Evolutionary conservation across 768 basidiomycete genomes (phyloP), one percentile per base, ranked within the genome.

Genomic region (Collybiopsis luxurians): DNA sequence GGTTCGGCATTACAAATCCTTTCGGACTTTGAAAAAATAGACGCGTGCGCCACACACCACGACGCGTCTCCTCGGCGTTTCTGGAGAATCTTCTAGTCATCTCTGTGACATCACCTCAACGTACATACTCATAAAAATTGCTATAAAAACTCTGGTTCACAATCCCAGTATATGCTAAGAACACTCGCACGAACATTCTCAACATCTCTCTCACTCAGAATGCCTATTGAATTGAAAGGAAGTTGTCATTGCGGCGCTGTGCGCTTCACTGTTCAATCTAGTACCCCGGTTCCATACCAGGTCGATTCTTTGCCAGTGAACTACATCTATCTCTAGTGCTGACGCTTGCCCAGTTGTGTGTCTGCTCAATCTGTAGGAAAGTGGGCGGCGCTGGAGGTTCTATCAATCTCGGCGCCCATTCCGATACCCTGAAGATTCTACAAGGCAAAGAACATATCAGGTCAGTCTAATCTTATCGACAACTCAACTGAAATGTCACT

Each of bases 361-460:
- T 82, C 4, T 88, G 86, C 64, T 86, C 84, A 28, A 86, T 87
- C 59, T 88, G 86, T 63, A 80, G 86, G 56, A 88, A 88, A 66
- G 83, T 86, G 9, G 85, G 85, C 34, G 86, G 86, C 13, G 71
- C 11, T 31, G 84, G 85, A 12, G 86, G 86, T 0, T 82, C 84
- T 2, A 78, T 87, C 65, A 87, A 87, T 59, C 78, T 88, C n/a
- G 81, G 84, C 19, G 86, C 77, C 1, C 69, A 79, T 45, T 72
- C 71, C 13, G 66, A 81, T 0, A 82, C 81, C 0, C 69, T 88
- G 47, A 69, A 79, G 40, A 64, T 87, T 40, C 73, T 79, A 51
- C 60, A 70, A 30, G 86, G 85, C 1, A 73, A 81, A 51, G 81
- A 82, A 56, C 63, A 81, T 57, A 68, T 87, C 48, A 79, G 79